Evolutionary conservation across 2,329 filamentous ascomycete species (phyloP).

Genomic region (Epichloe glyceriae): DNA sequence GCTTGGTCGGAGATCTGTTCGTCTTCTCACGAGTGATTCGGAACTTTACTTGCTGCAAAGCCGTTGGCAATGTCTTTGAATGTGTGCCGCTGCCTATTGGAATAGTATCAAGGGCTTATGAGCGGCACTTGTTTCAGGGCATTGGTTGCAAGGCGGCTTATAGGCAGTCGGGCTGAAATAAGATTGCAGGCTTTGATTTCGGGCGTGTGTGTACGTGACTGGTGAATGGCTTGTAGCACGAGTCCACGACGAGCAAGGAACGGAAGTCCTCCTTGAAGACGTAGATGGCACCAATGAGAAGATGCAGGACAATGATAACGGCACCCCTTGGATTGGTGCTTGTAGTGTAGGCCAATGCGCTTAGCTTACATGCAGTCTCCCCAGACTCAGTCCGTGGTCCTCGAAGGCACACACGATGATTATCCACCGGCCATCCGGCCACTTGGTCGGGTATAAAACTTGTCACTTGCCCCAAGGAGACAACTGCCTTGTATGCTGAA

Average conservation of each 20-base stretch:
- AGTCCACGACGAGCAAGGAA: neutral
- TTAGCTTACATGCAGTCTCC: slow-evolving; percentile 3
- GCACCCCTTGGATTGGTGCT: slow-evolving; percentile 1
- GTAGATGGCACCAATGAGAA: neutral
- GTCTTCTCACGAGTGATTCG: neutral
- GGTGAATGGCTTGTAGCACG: neutral
- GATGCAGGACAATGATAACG: slow-evolving; percentile 1
- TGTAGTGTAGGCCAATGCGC: slow-evolving; percentile 4
- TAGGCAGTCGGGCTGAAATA: slow-evolving; percentile 5
- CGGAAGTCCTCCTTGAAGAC: neutral
- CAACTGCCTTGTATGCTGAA: too few relatives aligned
- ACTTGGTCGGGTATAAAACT: slow-evolving; percentile 1
- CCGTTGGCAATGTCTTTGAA: neutral
- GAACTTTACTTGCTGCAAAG: neutral
- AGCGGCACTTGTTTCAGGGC: neutral
- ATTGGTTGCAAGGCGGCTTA: neutral
- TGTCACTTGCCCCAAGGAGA: neutral
- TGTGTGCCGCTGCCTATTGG: neutral
- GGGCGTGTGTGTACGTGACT: slow-evolving; percentile 5
- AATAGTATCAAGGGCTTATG: neutral
- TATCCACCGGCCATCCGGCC: slow-evolving; percentile 2
- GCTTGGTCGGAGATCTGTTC: neutral
- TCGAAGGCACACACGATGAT: neutral
- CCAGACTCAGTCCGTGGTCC: neutral
- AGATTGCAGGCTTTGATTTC: slow-evolving; percentile 4